These are phyloP conservation scores for Climacium dendroides DNA, from an alignment of 225 moss, liverwort and hornwort genomes.

Conservation along the genomic window DNA sequence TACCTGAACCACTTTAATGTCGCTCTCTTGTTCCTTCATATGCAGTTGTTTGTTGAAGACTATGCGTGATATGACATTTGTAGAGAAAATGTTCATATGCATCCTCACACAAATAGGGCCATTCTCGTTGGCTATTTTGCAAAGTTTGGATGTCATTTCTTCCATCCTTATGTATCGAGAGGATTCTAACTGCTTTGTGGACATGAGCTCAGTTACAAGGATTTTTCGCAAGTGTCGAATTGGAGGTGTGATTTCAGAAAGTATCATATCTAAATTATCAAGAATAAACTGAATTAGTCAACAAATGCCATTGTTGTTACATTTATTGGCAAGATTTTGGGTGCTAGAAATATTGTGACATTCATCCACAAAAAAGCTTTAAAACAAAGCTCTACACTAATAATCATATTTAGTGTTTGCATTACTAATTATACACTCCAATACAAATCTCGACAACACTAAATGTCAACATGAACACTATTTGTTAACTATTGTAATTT, in stretches of 20 bases:
- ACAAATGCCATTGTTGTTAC: accelerated
- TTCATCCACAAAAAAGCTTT: neutral
- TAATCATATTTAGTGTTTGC: neutral
- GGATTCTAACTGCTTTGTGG: neutral
- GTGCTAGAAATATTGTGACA: too few species aligned
- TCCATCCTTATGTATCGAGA: neutral
- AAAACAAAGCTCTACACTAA: neutral
- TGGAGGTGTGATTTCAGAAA: neutral
- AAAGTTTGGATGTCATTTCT: neutral
- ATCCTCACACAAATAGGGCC: too few species aligned
- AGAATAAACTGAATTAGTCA: neutral
- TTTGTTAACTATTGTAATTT: accelerated
- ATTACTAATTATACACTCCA: neutral
- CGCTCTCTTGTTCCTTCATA: too few species aligned
- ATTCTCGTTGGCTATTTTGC: neutral
- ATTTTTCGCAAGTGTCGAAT: neutral
- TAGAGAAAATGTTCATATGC: too few species aligned
- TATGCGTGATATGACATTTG: too few species aligned
- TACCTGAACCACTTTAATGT: too few species aligned
- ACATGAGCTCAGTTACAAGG: neutral
- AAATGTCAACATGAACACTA: neutral
- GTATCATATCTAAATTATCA: neutral
- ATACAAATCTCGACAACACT: too few species aligned
- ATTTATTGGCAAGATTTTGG: neutral
- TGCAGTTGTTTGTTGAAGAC: too few species aligned